phyloP scores from a whole-genome alignment of 116 monocot species.

The Phalaenopsis hybrid region DNA sequence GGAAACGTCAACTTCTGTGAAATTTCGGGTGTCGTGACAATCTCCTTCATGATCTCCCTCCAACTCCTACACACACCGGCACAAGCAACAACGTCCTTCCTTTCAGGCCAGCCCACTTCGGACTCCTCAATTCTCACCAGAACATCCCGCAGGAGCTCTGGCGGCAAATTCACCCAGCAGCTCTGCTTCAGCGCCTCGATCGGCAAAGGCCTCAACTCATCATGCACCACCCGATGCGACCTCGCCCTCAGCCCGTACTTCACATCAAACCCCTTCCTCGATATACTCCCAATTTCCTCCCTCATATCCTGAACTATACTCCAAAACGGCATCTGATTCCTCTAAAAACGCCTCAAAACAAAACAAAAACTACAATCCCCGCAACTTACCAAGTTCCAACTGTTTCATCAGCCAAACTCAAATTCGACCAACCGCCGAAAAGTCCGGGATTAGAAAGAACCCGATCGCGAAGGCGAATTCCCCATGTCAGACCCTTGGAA shows the following conservation, averaged over 20 bases:
- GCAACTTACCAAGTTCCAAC: neutral
- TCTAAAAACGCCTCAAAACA: neutral
- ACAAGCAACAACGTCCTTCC: slow-evolving; percentile 35
- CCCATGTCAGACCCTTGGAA: too few species aligned
- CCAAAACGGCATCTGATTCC: slow-evolving; percentile 13
- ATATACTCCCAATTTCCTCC: slow-evolving; percentile 38
- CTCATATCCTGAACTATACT: slow-evolving; percentile 22
- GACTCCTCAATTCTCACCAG: slow-evolving; percentile 37
- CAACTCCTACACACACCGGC: slow-evolving; percentile 42
- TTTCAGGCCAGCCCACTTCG: slow-evolving; percentile 26
- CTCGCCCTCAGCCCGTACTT: neutral
- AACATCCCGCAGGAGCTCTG: slow-evolving; percentile 40
- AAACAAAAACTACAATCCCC: too few species aligned
- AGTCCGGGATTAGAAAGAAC: too few species aligned
- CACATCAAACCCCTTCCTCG: slow-evolving; percentile 13
- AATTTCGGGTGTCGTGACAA: slow-evolving; percentile 35
- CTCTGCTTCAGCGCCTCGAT: slow-evolving; percentile 30
- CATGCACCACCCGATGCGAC: neutral
- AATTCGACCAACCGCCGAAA: neutral
- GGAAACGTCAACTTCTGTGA: slow-evolving; percentile 40
- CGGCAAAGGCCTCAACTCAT: neutral
- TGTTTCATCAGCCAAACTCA: neutral
- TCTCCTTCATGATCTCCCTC: slow-evolving; percentile 43
- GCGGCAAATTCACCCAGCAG: slow-evolving; percentile 37
- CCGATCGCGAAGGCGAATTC: too few species aligned